Evolutionary conservation across 2,329 filamentous ascomycete species (phyloP), one percentile per base, ranked within the genome.

Genomic region (Stagonosporopsis rhizophila): DNA sequence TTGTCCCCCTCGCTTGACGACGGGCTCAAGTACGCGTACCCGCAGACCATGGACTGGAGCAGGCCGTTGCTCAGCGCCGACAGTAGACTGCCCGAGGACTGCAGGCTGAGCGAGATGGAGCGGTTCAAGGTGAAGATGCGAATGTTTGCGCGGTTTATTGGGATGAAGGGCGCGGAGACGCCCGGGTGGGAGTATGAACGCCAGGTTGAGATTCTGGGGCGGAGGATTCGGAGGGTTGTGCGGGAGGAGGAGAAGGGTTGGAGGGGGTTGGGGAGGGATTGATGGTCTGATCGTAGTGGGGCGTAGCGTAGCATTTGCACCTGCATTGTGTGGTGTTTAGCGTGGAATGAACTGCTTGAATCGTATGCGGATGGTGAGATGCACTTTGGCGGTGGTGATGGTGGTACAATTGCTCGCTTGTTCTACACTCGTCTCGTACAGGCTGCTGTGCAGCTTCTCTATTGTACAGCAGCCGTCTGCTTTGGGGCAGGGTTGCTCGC

Each of bases 101-200:
- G 67, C 42, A 59, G 56, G 28, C 28, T 81, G 42, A 74, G 49
- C 2, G 74, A 77, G 6, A 65, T 74, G 19, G 76, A 80, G 52
- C 59, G 79, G 38, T 62, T 81, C 9, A 67, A 73, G 44, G 76
- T 81, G 55, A 92, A 92, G 80, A 81, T 89, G 59, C 80, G 89
- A 59, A 87, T 87, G 76, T 85, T 92, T 70, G 89, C 89, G 41
- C 81, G 84, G 64, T 92, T 92, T 64, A 91, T 92, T 70, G 89
- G 89, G 12, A 78, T 92, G 53, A 78, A 85, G 46, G 89, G 87
- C 2, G 84, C 84, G 66, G 82, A 86, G 61, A 83, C 81, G 28
- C 83, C 83, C 19, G 62, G 72, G 4, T 77, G 78, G 73, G 79
- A 81, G 68, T 77, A 78, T 60, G 75, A 77, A 40, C 68, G 77